phyloP scores from a whole-genome alignment of 2,329 filamentous ascomycete genomes.

The Colletotrichum phormii region DNA sequence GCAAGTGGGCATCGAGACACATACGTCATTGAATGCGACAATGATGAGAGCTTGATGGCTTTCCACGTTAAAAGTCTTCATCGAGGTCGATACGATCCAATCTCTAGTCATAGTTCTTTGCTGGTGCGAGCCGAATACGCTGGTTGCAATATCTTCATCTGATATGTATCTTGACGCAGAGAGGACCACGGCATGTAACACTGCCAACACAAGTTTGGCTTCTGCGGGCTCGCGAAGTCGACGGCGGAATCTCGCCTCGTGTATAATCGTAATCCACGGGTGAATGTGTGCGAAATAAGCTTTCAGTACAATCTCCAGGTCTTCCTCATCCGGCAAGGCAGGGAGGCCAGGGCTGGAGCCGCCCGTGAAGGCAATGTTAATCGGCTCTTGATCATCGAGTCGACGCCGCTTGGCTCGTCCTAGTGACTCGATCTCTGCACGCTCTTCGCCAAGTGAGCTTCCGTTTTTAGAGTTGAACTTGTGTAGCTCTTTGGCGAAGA shows the following conservation, averaged over 20 bases:
- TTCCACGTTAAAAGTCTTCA: conserved; percentile 46
- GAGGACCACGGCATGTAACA: conserved; percentile 50
- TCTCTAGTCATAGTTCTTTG: conserved; percentile 22
- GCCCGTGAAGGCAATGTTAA: too few relatives aligned
- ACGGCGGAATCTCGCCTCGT: conserved; percentile 44
- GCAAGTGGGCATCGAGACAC: not conserved
- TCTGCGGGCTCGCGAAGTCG: conserved; percentile 40
- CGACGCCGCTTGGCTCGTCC: not conserved
- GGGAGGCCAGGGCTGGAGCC: not conserved
- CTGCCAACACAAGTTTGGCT: conserved; percentile 43
- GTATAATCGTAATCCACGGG: conserved; percentile 54
- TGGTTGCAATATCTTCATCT: conserved; percentile 38
- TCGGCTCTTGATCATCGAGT: conserved; percentile 21
- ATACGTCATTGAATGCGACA: conserved; percentile 51
- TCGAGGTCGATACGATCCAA: conserved; percentile 41
- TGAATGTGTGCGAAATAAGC: conserved; percentile 51
- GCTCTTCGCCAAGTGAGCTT: conserved; percentile 3
- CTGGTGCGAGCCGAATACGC: conserved; percentile 8
- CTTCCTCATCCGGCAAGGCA: conserved; percentile 30
- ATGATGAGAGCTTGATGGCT: conserved; percentile 52
- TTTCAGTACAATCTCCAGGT: conserved; percentile 40
- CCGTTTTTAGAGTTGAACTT: conserved; percentile 30
- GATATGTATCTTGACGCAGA: conserved; percentile 42
- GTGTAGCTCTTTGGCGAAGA: conserved; percentile 37
- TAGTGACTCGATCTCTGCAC: conserved; percentile 13